These are phyloP conservation scores for Farysia itapuensis DNA, from an alignment of 1,284 basidiomycete species.

Conservation along the genomic window DNA sequence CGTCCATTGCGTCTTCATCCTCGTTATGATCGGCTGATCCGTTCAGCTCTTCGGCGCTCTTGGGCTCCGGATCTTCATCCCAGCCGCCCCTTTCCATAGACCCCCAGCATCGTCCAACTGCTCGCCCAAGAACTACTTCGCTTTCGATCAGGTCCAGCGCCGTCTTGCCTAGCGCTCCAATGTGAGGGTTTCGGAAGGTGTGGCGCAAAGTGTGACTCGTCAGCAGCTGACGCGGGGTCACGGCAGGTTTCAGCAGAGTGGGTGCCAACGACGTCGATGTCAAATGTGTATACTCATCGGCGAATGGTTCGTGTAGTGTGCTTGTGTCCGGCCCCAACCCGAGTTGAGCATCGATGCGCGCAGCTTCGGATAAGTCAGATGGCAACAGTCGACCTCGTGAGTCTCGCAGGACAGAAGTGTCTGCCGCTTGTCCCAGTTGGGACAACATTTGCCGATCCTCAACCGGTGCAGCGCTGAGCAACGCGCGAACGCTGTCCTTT, in stretches of 20 bases:
- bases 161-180: conserved; percentile 54
- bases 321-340: conserved; percentile 18
- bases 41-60: background rate
- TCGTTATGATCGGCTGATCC: conserved; percentile 12
- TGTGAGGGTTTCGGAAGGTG: conserved; percentile 57
- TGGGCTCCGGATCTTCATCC: conserved; percentile 34
- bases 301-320: conserved; percentile 6
- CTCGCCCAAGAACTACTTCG: conserved; percentile 50
- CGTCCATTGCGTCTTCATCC: conserved; percentile 9
- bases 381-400: conserved; percentile 18
- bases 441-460: conserved; percentile 34
- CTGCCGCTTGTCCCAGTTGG: conserved; percentile 13
- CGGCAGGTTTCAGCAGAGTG: conserved; percentile 52
- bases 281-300: conserved; percentile 18
- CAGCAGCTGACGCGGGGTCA: conserved; percentile 48
- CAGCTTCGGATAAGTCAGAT: conserved; percentile 31
- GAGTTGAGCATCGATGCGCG: conserved; percentile 33
- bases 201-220: conserved; percentile 55
- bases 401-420: conserved; percentile 10
- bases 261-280: conserved; percentile 52
- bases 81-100: conserved; percentile 49
- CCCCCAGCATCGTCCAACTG: conserved; percentile 53
- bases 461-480: conserved; percentile 34
- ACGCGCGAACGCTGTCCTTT: conserved; percentile 45
- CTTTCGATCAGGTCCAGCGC: conserved; percentile 57